Evolutionary conservation across 495 filamentous ascomycete species (phyloP).

Genomic region (Tuber calosporum): DNA sequence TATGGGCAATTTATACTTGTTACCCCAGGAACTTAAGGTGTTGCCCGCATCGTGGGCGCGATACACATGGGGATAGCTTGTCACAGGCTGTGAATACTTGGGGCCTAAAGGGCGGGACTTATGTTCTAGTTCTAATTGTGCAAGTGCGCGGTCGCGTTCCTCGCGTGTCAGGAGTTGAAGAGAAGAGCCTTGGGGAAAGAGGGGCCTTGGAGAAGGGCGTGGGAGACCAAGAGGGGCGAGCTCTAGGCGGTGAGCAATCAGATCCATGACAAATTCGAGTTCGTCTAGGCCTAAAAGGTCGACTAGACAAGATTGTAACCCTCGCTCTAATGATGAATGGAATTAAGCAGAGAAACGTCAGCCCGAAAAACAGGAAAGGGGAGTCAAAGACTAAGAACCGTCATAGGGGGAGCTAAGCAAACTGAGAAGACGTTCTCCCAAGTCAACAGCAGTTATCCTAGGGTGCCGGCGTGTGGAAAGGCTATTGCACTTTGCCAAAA

Average conservation of each 20-base stretch:
- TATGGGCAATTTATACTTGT: conserved; percentile 65
- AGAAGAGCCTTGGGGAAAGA: conserved; percentile 48
- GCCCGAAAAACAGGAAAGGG: conserved; percentile 58
- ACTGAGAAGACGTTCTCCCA: conserved; percentile 30
- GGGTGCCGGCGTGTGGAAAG: conserved; percentile 42
- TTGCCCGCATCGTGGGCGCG: conserved; percentile 73
- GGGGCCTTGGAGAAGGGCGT: conserved; percentile 14
- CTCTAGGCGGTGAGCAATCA: conserved; percentile 65
- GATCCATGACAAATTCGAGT: conserved; percentile 76
- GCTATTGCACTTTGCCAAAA: conserved; percentile 20
- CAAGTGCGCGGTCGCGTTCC: conserved; percentile 69
- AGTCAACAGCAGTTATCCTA: conserved; percentile 12
- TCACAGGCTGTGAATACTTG: conserved; percentile 43
- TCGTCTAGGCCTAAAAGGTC: conserved; percentile 91
- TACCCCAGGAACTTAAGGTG: conserved; percentile 64
- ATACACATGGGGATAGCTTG: conserved; percentile 89
- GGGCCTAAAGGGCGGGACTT: conserved; percentile 66
- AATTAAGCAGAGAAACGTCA: conserved; percentile 47
- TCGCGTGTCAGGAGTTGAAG: conserved; percentile 62
- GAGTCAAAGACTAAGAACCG: conserved; percentile 55
- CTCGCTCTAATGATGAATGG: conserved; percentile 56
- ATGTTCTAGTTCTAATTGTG: conserved; percentile 68
- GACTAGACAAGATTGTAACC: conserved; percentile 78
- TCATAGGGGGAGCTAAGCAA: conserved; percentile 63
- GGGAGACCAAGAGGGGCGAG: conserved; percentile 45